A percentile compares a stretch with the other conserved stretches of the same genome.
Conservation (phyloP, 1,284 basidiomycete genomes). For the Schizophyllum amplum region DNA sequence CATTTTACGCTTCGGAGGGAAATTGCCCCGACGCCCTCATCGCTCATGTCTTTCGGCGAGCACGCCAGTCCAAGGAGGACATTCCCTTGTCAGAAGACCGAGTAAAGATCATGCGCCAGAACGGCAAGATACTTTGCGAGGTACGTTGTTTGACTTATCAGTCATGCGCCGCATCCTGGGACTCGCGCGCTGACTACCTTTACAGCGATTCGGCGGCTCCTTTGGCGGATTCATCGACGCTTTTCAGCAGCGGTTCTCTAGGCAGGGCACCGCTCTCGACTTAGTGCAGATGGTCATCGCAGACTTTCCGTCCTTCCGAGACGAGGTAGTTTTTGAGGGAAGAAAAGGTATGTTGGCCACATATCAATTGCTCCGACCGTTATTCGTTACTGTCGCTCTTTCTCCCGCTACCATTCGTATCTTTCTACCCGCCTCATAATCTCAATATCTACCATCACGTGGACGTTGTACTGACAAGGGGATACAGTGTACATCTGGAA, state of each 20-base stretch:
- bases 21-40: conserved; percentile 61
- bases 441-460: no score
- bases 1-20: conserved; percentile 61
- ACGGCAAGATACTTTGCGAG: conserved; percentile 56
- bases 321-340: conserved; percentile 52
- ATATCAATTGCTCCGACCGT: not conserved
- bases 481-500: conserved; percentile 72
- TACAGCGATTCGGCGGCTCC: conserved; percentile 68
- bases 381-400: not conserved
- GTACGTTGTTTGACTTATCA: conserved; percentile 44
- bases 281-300: conserved; percentile 64
- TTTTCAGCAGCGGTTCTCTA: conserved; percentile 44
- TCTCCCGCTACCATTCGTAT: not conserved
- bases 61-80: conserved; percentile 44
- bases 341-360: conserved; percentile 38
- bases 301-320: conserved; percentile 69
- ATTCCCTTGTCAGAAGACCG: conserved; percentile 64
- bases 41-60: conserved; percentile 56
- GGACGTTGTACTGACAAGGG: no score
- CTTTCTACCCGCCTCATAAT: conserved; percentile 3
- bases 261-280: conserved; percentile 57
- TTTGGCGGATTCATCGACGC: conserved; percentile 57
- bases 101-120: conserved; percentile 64
- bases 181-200: conserved; percentile 3
- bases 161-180: not conserved